Evolutionary conservation across 805 yeast genomes (phyloP), one percentile per base, ranked within the genome.

Genomic region (Spathaspora girioi): DNA sequence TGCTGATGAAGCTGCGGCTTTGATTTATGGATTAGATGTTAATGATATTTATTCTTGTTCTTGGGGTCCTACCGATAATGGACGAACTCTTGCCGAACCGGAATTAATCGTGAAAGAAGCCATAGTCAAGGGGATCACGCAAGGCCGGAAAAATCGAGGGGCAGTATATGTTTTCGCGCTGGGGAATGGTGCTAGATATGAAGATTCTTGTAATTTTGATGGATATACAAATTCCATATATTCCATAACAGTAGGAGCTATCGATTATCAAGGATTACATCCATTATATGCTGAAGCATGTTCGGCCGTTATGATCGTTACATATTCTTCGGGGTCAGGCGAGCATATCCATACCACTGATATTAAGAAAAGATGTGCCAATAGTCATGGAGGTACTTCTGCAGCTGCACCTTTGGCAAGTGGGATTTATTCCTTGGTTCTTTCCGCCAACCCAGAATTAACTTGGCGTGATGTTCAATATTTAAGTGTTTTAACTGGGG

Each of bases 391-490:
- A 10, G 99, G 99, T 18, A 94, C 99, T 0, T 93, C 98, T 19
- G 99, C 99, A 0, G 97, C 99, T 14, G 99, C 99, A 0, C 99
- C 99, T 0, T 76, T 94, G 51, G 98, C 97, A 0, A 97, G 98
- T 0, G 99, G 98, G n/a, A 79, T 94, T 1, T 90, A 88, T 65
- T 81, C 97, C 0, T 73, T 94, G 48, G 89, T 89, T 1, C 73
- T 94, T 47, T 84, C 86, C 59, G 91, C 86, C 3, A 87, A 96
- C 57, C 96, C 97, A 1, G 78, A 85, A 4, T 78, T 94, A 50
- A 88, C 97, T 0, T 94, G 99, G 99, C 80, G 99, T 65, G 99
- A 94, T 65, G 77, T 92, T 50, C 99, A 94, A 70, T 89, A 92
- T 61, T 75, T 94, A 18, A 80, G 89, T 2, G 83, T 93, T 14